Base-by-base conservation (phyloP, 2,329 filamentous ascomycete genomes). In the Thermomyces lanuginosus region DNA sequence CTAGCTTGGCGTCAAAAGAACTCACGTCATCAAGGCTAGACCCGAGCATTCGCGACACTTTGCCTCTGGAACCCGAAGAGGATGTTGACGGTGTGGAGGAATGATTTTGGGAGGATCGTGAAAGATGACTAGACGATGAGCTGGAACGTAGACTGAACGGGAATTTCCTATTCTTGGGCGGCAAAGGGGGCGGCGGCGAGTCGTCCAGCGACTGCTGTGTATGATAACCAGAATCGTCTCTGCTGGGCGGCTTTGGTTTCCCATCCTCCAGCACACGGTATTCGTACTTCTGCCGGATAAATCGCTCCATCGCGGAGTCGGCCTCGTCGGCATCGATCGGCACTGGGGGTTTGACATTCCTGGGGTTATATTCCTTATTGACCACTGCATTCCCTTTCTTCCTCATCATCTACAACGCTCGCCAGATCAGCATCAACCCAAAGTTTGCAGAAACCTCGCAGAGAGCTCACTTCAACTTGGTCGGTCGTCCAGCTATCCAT, bases 401-500 rank as follows among this genome's bases (percentile, higher is more conserved):
- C 58, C 80, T 89, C 89, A 98, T 98, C 46, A 76, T 86, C 81
- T 93, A 10, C 24, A 12, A 14, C 33, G 15, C 11, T 44, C 72
- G 73, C 53, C 77, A 84, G 82, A 93, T 92, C 46, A 11, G 15
- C n/a, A 18, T 26, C 8, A 2, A 12, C 19, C 16, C 3, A 16
- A 19, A n/a, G n/a, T 30, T 15, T 21, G 22, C 23, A 9, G 22
- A 7, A 3, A 11, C n/a, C 19, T n/a, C 14, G 2, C 6, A 15
- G 26, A 27, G 16, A 24, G 56, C 69, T 56, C 62, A 92, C 84
- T 58, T 98, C 89, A 37, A 98, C 84, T 58, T 98, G 89, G 34
- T 95, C 89, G 45, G 76, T 76, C 25, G 79, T 74, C 89, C 89
- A 98, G 40, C 77, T 89, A 56, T 98, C 89, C 84, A 98, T 95